A percentile compares a stretch with the other conserved stretches of the same genome.
Conservation (phyloP, 192 early-diverging fungal genomes). For the Powellomyces hirtus region DNA sequence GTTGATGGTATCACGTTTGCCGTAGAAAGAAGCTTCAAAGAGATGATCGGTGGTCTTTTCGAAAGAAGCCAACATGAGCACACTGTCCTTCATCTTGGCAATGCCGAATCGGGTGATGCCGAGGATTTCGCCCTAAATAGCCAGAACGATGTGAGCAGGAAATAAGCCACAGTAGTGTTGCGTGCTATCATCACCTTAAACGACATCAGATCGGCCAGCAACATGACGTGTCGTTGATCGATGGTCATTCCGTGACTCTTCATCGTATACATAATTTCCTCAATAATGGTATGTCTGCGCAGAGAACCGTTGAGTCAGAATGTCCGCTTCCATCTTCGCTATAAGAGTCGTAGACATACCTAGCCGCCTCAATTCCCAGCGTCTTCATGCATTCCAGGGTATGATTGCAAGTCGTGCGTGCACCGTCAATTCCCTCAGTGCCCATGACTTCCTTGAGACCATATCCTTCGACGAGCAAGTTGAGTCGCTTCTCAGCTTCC, state of each 20-base stretch:
- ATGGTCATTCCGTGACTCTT: conserved; percentile 88
- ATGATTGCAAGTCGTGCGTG: conserved; percentile 73
- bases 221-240: conserved; percentile 92
- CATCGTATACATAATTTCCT: conserved; percentile 87
- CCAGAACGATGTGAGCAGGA: conserved; percentile 15
- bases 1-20: conserved; percentile 88
- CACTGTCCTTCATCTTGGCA: conserved; percentile 99
- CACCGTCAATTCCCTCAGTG: conserved; percentile 69
- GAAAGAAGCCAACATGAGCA: conserved; percentile 98
- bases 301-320: neutral
- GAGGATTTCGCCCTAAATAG: conserved; percentile 93
- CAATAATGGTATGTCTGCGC: conserved; percentile 75
- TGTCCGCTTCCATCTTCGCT: too few species aligned
- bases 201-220: conserved; percentile 97
- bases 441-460: conserved; percentile 93
- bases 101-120: conserved; percentile 99
- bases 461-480: conserved; percentile 89
- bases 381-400: conserved; percentile 87
- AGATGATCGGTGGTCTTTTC: conserved; percentile 99
- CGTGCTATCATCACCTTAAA: conserved; percentile 70
- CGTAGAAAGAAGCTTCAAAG: conserved; percentile 96
- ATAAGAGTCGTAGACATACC: conserved; percentile 35
- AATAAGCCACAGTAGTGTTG: too few species aligned
- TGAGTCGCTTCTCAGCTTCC: conserved; percentile 50
- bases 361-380: conserved; percentile 95